Conservation (phyloP, 106 monocot genomes). For the Dioscorea dumetorum region DNA sequence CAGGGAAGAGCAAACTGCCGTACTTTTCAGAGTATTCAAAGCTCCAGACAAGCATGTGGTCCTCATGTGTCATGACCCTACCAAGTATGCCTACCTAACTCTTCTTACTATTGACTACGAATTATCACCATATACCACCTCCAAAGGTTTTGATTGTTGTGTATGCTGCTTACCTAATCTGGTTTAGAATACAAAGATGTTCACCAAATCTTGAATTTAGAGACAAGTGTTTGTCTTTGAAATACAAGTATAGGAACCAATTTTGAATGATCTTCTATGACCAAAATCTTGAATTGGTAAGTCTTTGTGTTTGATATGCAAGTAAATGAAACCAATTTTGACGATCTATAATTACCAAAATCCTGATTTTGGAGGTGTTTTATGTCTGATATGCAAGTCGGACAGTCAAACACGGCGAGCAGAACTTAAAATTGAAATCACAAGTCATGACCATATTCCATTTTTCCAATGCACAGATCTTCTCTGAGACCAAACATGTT, state of each 20-base stretch:
- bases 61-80: conserved; percentile 59
- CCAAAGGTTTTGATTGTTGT: too few relatives aligned
- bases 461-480: conserved; percentile 1
- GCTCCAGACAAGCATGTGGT: conserved; percentile 25
- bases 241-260: too few relatives aligned
- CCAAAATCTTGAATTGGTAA: too few relatives aligned
- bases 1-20: conserved; percentile 39
- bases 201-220: neutral
- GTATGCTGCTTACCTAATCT: neutral
- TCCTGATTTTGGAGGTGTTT: too few relatives aligned
- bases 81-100: neutral
- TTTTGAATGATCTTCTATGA: too few relatives aligned
- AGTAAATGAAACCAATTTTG: too few relatives aligned
- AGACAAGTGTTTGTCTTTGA: too few relatives aligned
- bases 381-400: too few relatives aligned
- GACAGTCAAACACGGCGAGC: too few relatives aligned
- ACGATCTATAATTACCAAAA: too few relatives aligned
- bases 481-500: conserved; percentile 10
- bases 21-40: conserved; percentile 58
- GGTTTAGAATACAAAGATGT: neutral
- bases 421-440: neutral
- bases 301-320: too few relatives aligned
- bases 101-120: neutral
- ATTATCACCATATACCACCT: neutral
- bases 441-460: neutral